Evolutionary conservation across 148 eudicot species (phyloP), one percentile per base, ranked within the genome.

Genomic region (Cornus florida): DNA sequence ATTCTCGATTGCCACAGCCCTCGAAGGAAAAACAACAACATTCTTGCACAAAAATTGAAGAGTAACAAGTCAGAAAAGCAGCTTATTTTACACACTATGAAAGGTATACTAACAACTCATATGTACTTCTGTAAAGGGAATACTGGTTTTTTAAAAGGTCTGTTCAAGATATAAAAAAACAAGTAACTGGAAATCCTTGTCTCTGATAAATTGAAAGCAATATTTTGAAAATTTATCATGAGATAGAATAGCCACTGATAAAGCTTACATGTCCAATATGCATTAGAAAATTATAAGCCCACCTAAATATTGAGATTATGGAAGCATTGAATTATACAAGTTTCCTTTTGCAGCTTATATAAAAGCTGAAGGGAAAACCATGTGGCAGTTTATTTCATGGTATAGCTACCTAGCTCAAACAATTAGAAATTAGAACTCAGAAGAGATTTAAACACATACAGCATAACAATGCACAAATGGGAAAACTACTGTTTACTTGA

Each of bases 11-110:
- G 98, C 98, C 78, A 88, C 93, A 77, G 89, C 88, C 86, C 99
- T 96, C 78, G 99, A 96, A 86, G 99, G 99, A 86, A 96, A 93
- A 9, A 93, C 88, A 50, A 93, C 89, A 70, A 96, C 91, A 84
- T 93, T 96, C 98, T 96, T 22, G 73, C 69, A 85, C 67, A 41
- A 76, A 46, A 41, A 57, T 82, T 39, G 38, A 78, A 39, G 69
- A 81, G 19, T 59, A 69, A 65, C 39, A 74, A 78, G 85, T 84
- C 79, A 81, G 77, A 35, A 57, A 71, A 23, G 74, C 67, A 73
- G 69, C 62, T 6, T 72, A 12, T 20, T 28, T 23, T 67, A 22
- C 14, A 23, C 41, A 77, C 32, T 24, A 11, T 7, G 66, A 22
- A 77, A 33, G 67, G 48, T 19, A 77, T 22, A 68, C 32, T 2